Evolutionary conservation across 495 filamentous ascomycete species (phyloP).

Genomic region (Cenococcum geophilum): DNA sequence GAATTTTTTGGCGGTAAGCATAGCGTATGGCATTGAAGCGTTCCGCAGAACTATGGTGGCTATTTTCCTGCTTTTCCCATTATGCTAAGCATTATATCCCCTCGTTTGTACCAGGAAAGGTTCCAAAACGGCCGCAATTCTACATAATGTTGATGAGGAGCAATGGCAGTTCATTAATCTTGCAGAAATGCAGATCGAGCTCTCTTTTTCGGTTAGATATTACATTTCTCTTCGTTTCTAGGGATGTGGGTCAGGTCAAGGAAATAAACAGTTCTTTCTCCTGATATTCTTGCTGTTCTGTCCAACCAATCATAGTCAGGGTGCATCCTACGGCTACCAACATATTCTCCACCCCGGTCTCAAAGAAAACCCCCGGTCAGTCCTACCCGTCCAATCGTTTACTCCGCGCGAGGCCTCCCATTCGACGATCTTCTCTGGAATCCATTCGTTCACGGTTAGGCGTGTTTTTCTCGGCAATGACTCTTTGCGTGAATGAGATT

Average conservation of each 20-base stretch:
- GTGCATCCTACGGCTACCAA: too few species aligned
- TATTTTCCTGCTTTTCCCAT: slow-evolving; percentile 9
- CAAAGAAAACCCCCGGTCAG: not conserved
- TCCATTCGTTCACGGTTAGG: too few species aligned
- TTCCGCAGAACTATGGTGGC: slow-evolving; percentile 20
- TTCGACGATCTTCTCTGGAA: not conserved
- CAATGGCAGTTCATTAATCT: not conserved
- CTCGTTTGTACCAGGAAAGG: slow-evolving; percentile 2
- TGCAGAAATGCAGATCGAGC: not conserved
- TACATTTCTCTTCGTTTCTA: not conserved
- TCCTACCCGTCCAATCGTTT: not conserved
- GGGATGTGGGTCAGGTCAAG: not conserved
- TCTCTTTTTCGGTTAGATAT: not conserved
- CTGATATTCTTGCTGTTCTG: not conserved
- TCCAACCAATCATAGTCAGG: not conserved
- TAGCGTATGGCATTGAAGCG: slow-evolving; percentile 30
- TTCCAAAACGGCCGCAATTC: not conserved
- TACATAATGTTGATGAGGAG: slow-evolving; percentile 2
- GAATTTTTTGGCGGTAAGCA: slow-evolving; percentile 17
- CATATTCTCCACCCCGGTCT: too few species aligned
- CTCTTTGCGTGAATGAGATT: not conserved
- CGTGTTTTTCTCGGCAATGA: too few species aligned
- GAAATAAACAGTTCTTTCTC: not conserved
- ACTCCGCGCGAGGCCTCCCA: not conserved
- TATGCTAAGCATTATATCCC: not conserved